Evolutionary conservation across 768 basidiomycete species (phyloP).

Genomic region (Hypholoma sublateritium): DNA sequence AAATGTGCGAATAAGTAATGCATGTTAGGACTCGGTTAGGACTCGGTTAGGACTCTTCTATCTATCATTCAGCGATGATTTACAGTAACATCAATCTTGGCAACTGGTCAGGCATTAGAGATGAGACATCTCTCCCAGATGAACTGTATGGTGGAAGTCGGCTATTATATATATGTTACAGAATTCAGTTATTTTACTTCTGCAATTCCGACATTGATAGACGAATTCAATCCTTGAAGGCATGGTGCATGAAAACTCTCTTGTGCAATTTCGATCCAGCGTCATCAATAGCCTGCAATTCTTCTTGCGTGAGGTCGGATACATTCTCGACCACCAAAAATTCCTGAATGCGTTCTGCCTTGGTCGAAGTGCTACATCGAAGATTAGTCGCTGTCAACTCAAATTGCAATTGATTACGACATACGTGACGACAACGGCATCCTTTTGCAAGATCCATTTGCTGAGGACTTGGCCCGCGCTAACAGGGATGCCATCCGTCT

Average conservation of each 20-base stretch:
- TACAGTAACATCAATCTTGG: no score
- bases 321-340: slow-evolving; percentile 37
- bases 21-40: no score
- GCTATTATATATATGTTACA: background rate
- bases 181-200: background rate
- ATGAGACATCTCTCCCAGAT: no score
- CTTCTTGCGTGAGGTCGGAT: slow-evolving; percentile 56
- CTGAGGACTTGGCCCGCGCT: slow-evolving; percentile 64
- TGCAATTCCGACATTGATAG: background rate
- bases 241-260: slow-evolving; percentile 38
- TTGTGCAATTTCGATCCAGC: slow-evolving; percentile 50
- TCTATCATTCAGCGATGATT: no score
- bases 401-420: background rate
- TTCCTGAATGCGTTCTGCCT: slow-evolving; percentile 45
- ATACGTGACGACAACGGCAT: slow-evolving; percentile 65
- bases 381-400: background rate
- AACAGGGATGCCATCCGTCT: slow-evolving; percentile 37
- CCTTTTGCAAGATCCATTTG: slow-evolving; percentile 68
- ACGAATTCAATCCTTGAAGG: slow-evolving; percentile 23
- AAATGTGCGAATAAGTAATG: no score
- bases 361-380: slow-evolving; percentile 43
- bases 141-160: no score
- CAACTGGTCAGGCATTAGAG: no score
- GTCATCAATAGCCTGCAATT: slow-evolving; percentile 60
- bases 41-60: no score